Conservation (phyloP, 1,284 basidiomycete species). For the Cryptococcus sp. region DNA sequence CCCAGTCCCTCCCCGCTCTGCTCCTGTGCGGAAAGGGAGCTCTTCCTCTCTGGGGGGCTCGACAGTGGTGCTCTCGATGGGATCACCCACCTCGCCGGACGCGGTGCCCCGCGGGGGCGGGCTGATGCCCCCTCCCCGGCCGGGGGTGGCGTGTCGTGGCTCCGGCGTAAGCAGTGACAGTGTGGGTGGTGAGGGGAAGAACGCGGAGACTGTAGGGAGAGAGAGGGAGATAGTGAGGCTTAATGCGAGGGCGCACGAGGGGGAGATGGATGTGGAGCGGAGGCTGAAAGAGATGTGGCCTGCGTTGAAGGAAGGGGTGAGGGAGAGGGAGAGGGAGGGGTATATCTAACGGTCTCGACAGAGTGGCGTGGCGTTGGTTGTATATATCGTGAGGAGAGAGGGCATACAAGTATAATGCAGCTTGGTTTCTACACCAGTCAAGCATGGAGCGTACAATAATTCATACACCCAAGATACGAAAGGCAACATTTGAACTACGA, state of each 20-base stretch:
- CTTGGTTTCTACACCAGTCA: too few species aligned
- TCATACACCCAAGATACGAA: slow-evolving; percentile 2
- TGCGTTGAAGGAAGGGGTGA: slow-evolving; percentile 5
- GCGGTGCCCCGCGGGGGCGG: not conserved
- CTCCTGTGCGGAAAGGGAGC: not conserved
- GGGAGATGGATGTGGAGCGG: slow-evolving; percentile 8
- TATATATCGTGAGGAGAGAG: too few species aligned
- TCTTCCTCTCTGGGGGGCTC: not conserved
- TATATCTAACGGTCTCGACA: slow-evolving; percentile 2
- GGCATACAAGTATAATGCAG: too few species aligned
- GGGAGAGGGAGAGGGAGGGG: slow-evolving; percentile 6
- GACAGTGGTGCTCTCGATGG: slow-evolving; percentile 9
- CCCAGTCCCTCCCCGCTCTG: not conserved
- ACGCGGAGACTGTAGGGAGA: not conserved
- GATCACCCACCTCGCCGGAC: slow-evolving; percentile 2
- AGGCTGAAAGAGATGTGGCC: slow-evolving; percentile 23
- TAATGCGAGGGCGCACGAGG: not conserved
- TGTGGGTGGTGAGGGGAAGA: not conserved
- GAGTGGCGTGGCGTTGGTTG: too few species aligned
- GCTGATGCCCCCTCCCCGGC: slow-evolving; percentile 18
- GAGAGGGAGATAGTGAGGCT: not conserved
- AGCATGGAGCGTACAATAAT: not conserved
- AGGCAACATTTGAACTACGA: not conserved
- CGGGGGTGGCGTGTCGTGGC: slow-evolving; percentile 5
- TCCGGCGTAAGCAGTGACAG: not conserved